phyloP scores from a whole-genome alignment of 2,329 filamentous ascomycete genomes.

The Colletotrichum limetticola region DNA sequence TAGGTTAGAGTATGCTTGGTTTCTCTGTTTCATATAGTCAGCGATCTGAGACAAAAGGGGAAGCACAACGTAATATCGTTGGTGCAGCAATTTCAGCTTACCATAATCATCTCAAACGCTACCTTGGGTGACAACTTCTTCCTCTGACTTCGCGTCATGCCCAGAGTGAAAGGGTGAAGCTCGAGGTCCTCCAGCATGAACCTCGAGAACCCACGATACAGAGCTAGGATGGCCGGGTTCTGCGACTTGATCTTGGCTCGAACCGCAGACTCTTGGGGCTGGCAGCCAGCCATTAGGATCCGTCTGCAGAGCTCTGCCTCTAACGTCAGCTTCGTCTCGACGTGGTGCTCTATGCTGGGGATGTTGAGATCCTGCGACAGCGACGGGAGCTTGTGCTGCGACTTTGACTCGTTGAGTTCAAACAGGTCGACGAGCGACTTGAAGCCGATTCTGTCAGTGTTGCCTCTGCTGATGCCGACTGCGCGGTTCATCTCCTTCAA shows the following conservation, averaged over 20 bases:
- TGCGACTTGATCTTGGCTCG: conserved; percentile 41
- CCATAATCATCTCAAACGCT: conserved; percentile 48
- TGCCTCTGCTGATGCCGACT: conserved; percentile 39
- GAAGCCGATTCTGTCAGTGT: conserved; percentile 41
- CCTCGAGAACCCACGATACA: conserved; percentile 71
- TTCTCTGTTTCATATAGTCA: conserved; percentile 42
- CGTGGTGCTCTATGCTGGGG: conserved; percentile 50
- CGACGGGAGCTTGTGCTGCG: conserved; percentile 11
- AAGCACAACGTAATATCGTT: background rate
- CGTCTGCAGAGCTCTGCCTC: conserved; percentile 46
- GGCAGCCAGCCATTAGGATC: conserved; percentile 47
- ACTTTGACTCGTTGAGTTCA: conserved; percentile 49
- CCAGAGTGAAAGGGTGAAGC: conserved; percentile 39
- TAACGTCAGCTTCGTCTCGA: conserved; percentile 39
- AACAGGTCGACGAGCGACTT: conserved; percentile 43
- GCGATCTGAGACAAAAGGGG: background rate
- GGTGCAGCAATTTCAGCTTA: conserved; percentile 8
- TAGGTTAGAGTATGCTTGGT: conserved; percentile 59
- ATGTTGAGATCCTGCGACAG: conserved; percentile 21
- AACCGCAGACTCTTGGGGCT: conserved; percentile 43
- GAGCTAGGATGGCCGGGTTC: conserved; percentile 53
- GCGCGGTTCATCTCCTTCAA: conserved; percentile 50
- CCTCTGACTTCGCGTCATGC: conserved; percentile 41
- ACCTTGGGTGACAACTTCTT: conserved; percentile 44
- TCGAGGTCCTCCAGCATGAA: conserved; percentile 56